These are phyloP conservation scores for Pyrenophora seminiperda DNA, from an alignment of 2,329 filamentous ascomycete species.

Conservation along the genomic window DNA sequence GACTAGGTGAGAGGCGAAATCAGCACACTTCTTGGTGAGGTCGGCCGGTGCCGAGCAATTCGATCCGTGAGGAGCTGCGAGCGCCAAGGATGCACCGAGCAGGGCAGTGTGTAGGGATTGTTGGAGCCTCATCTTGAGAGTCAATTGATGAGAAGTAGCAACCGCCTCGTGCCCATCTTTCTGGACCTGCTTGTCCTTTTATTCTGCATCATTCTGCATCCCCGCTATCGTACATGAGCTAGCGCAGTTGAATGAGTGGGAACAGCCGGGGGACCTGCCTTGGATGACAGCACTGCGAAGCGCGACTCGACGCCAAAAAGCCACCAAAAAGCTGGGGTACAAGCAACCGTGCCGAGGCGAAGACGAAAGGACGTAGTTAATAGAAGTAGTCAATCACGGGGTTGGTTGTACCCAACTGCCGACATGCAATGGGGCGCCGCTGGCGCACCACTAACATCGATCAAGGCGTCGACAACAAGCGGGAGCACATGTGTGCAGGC, in stretches of 20 bases:
- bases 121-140: slow-evolving; percentile 27
- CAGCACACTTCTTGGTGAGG: slow-evolving; percentile 32
- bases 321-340: slow-evolving; percentile 3
- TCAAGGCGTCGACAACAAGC: too few species aligned
- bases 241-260: slow-evolving; percentile 1
- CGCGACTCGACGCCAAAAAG: background rate
- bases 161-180: background rate
- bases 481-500: too few species aligned
- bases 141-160: background rate
- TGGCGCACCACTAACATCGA: too few species aligned
- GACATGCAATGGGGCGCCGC: background rate
- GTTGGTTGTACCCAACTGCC: slow-evolving; percentile 2
- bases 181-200: background rate
- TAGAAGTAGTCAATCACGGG: background rate
- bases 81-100: slow-evolving; percentile 14
- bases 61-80: slow-evolving; percentile 8
- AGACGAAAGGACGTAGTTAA: background rate
- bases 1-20: slow-evolving; percentile 37
- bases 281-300: slow-evolving; percentile 1
- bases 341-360: slow-evolving; percentile 1
- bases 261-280: background rate
- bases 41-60: slow-evolving; percentile 9
- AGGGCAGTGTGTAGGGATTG: slow-evolving; percentile 18
- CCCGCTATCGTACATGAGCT: background rate
- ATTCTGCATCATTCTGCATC: background rate